Base-by-base conservation (phyloP, 139 green algal species). In the Tetraselmis striata region DNA sequence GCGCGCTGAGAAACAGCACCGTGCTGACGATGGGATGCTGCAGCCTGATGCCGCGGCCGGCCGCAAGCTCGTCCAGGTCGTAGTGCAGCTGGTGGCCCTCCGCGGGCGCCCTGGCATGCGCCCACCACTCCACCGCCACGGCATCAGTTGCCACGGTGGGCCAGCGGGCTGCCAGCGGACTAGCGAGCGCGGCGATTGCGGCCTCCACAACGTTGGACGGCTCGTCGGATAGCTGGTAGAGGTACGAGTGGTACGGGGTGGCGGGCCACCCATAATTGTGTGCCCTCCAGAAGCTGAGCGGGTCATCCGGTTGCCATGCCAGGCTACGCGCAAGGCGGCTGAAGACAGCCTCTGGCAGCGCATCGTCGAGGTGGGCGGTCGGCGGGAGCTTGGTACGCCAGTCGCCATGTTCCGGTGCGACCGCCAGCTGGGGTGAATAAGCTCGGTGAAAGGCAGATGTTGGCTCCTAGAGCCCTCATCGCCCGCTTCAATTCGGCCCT, bases 71-170 rank as follows among this genome's bases (percentile, higher is more conserved):
- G 59, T 82, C 79, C 28, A 82, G 79, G 79, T 82, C 79, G 32
- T 77, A 82, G 79, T 82, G 79, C 79, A 82, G 59, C 79, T 82
- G 79, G 79, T 82, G 79, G 1, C 32, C 31, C 1, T 77, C 59
- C 26, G 5, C 30, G 23, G 79, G 11, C 45, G 25, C 2, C 2
- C 79, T 29, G n/a, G 25, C 32, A 27, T 82, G 79, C 22, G 59
- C 79, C 79, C 79, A 82, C 79, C 79, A 82, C 59, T 82, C 79
- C 0, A 58, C 79, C 11, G 59, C 18, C 45, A 67, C 45, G 11
- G 45, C 45, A 5, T 67, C 45, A 67, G 45, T 18, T 25, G 11
- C 45, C 45, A 67, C 11, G 45, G 11, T 5, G 5, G 45, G 45
- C 45, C 45, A 67, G 45, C 45, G 45, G 11, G 11, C 18, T 18